Evolutionary conservation across 1,284 basidiomycete species (phyloP).

Genomic region (Ceratobasidium sp.): DNA sequence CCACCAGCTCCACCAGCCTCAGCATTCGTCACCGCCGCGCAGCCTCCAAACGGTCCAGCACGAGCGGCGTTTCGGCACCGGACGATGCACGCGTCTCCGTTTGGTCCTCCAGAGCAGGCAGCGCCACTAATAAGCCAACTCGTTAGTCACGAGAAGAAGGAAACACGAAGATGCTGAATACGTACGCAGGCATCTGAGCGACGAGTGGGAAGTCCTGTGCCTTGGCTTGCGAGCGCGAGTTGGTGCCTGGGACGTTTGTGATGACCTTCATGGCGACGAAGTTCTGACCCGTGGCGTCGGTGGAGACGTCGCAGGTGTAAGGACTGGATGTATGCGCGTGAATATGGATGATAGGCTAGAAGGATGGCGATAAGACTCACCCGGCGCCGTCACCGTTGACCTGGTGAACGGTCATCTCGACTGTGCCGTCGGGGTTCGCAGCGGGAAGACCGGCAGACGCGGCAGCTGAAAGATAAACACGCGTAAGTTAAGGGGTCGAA

Average conservation of each 20-base stretch:
- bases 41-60: constrained; percentile 54
- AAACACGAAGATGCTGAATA: background rate
- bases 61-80: constrained; percentile 51
- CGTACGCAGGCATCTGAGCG: constrained; percentile 49
- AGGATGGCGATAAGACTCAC: constrained; percentile 31
- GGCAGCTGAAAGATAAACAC: constrained; percentile 13
- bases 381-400: constrained; percentile 47
- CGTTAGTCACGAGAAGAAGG: background rate
- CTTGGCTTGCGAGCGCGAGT: constrained; percentile 49
- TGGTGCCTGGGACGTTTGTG: constrained; percentile 51
- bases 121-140: constrained; percentile 41
- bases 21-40: constrained; percentile 50
- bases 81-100: constrained; percentile 53
- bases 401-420: constrained; percentile 44
- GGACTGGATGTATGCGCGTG: constrained; percentile 45
- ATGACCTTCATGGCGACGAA: constrained; percentile 52
- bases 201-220: constrained; percentile 52
- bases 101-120: constrained; percentile 51
- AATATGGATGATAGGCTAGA: background rate
- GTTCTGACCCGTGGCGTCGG: constrained; percentile 51
- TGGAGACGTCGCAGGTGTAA: constrained; percentile 51
- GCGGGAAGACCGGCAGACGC: constrained; percentile 36
- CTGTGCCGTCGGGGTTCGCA: constrained; percentile 20
- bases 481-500: background rate
- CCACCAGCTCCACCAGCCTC: constrained; percentile 30